These are phyloP conservation scores for Aspergillus fructus DNA, from an alignment of 2,329 filamentous ascomycete species.

Conservation along the genomic window DNA sequence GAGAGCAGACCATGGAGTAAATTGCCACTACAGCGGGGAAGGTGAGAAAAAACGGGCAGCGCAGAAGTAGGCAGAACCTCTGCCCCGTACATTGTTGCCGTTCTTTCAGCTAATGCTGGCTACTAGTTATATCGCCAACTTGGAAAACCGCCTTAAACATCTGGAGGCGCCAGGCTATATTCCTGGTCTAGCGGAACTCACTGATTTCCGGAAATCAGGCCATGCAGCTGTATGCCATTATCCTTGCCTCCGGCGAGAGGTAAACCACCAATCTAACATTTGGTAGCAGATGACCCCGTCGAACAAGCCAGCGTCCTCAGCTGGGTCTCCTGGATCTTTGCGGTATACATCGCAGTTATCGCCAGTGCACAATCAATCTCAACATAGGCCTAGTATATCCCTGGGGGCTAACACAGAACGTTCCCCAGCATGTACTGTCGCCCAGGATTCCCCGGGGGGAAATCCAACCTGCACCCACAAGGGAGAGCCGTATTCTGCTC, in stretches of 20 bases:
- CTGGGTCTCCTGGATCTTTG: not conserved
- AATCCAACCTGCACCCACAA: not conserved
- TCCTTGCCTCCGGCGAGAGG: not conserved
- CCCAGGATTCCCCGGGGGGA: not conserved
- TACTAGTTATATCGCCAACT: slow-evolving; percentile 26
- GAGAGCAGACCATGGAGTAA: slow-evolving; percentile 15
- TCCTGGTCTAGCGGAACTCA: not conserved
- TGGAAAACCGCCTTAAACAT: slow-evolving; percentile 28
- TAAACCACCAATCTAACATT: not conserved
- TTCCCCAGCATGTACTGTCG: slow-evolving; percentile 5
- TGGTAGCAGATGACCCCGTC: not conserved
- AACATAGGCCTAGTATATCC: not conserved
- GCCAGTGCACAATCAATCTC: not conserved
- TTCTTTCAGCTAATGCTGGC: not conserved
- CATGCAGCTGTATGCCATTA: slow-evolving; percentile 12
- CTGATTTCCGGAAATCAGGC: slow-evolving; percentile 3
- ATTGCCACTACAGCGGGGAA: slow-evolving; percentile 30
- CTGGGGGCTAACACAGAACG: not conserved
- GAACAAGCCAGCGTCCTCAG: not conserved
- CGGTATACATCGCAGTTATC: not conserved
- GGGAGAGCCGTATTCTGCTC: not conserved
- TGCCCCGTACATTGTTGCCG: not conserved
- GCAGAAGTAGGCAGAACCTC: slow-evolving; percentile 17
- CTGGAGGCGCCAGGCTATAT: slow-evolving; percentile 19
- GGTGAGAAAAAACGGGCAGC: slow-evolving; percentile 28